Conservation (phyloP, 2,329 filamentous ascomycete species). For the Parastagonospora nodorum region DNA sequence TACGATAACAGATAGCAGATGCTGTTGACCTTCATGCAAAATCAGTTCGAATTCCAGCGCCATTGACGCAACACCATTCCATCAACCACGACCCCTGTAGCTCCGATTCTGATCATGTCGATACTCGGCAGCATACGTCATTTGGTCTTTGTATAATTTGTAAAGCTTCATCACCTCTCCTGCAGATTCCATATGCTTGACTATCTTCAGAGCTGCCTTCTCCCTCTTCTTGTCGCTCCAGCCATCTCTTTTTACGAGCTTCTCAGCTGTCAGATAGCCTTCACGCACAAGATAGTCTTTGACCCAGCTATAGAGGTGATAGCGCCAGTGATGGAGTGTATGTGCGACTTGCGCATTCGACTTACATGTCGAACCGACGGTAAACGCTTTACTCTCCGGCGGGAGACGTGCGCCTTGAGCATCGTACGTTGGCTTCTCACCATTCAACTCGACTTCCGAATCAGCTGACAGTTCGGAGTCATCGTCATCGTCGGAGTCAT, state of each 20-base stretch:
- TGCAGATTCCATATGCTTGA: slow-evolving; percentile 65
- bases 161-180: slow-evolving; percentile 68
- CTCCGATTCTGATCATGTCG: slow-evolving; percentile 33
- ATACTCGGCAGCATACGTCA: slow-evolving; percentile 47
- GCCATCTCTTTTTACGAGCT: slow-evolving; percentile 65
- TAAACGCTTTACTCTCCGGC: slow-evolving; percentile 34
- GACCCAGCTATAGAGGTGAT: slow-evolving; percentile 74
- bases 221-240: slow-evolving; percentile 65
- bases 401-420: slow-evolving; percentile 33
- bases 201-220: slow-evolving; percentile 66
- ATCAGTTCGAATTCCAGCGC: no score
- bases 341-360: slow-evolving; percentile 72
- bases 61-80: not conserved
- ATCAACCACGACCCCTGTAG: slow-evolving; percentile 16
- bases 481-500: slow-evolving; percentile 23
- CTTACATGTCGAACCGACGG: slow-evolving; percentile 55
- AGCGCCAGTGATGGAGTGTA: slow-evolving; percentile 75
- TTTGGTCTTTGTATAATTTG: slow-evolving; percentile 66
- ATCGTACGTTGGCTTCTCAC: slow-evolving; percentile 33
- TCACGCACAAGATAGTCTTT: slow-evolving; percentile 63
- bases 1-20: no score
- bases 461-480: slow-evolving; percentile 31
- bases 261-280: slow-evolving; percentile 62
- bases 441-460: slow-evolving; percentile 22
- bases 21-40: no score